These are phyloP conservation scores for Santalum album DNA, from an alignment of 164 flowering plant species.

Conservation along the genomic window DNA sequence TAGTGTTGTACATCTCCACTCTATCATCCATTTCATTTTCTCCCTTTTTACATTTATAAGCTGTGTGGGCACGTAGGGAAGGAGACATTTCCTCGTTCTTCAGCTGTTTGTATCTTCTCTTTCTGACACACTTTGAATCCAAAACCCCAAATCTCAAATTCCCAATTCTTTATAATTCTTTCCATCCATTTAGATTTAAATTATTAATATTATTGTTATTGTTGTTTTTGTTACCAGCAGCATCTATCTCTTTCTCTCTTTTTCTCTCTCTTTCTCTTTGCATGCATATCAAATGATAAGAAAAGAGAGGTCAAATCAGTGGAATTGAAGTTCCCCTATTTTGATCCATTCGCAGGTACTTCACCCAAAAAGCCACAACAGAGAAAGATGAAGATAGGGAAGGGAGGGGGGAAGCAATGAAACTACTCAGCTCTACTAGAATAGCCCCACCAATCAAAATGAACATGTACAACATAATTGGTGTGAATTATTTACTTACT, in stretches of 20 bases:
- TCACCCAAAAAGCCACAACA: slow-evolving; percentile 5
- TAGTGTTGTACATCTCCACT: slow-evolving; percentile 1
- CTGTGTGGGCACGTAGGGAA: slow-evolving; percentile 24
- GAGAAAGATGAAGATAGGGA: slow-evolving; percentile 12
- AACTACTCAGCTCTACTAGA: no score
- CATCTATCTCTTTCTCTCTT: slow-evolving; percentile 16
- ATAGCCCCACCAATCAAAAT: no score
- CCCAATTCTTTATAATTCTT: neutral
- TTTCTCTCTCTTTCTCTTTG: slow-evolving; percentile 8
- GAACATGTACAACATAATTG: no score
- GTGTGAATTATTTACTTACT: no score
- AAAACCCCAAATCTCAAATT: neutral
- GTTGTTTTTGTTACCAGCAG: neutral
- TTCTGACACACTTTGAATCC: slow-evolving; percentile 28
- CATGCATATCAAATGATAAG: slow-evolving; percentile 54
- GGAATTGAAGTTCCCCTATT: slow-evolving; percentile 31
- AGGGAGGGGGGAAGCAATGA: neutral
- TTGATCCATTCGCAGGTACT: slow-evolving; percentile 50
- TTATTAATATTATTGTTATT: no score
- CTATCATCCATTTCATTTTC: slow-evolving; percentile 1
- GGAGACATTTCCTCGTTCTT: slow-evolving; percentile 90
- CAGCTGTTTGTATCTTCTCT: slow-evolving; percentile 55
- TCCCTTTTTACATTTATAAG: slow-evolving; percentile 7
- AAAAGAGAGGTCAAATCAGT: slow-evolving; percentile 54
- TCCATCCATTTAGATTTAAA: neutral